Evolutionary conservation across 2,329 filamentous ascomycete species (phyloP).

Genomic region (Cladophialophora psammophila): DNA sequence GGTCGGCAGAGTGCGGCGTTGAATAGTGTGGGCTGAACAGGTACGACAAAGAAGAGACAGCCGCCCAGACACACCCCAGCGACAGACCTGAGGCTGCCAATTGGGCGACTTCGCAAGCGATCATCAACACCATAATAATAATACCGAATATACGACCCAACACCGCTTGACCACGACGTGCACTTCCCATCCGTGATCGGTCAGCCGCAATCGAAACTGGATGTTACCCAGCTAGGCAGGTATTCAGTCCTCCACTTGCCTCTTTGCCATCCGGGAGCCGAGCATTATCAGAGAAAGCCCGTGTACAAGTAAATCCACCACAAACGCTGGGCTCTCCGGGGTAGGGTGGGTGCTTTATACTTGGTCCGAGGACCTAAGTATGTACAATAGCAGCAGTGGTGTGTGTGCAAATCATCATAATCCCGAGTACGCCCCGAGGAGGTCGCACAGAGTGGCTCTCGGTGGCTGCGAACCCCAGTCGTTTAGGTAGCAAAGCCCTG

Average conservation of each 20-base stretch:
- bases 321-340: neutral
- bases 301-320: neutral
- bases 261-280: neutral
- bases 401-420: neutral
- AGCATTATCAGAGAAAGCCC: neutral
- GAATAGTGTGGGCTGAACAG: neutral
- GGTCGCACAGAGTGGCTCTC: neutral
- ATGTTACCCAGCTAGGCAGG: constrained; percentile 6
- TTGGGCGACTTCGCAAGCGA: neutral
- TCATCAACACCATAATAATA: neutral
- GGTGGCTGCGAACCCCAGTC: constrained; percentile 2
- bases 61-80: neutral
- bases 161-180: neutral
- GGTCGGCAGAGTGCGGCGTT: neutral
- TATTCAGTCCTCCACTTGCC: neutral
- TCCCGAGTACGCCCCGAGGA: neutral
- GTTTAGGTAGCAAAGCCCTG: constrained; percentile 7
- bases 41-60: neutral
- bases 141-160: neutral
- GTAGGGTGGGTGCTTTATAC: neutral
- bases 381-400: neutral
- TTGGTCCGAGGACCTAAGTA: neutral
- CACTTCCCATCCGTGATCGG: constrained; percentile 1
- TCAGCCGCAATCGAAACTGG: constrained; percentile 10
- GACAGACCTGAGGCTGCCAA: neutral